Conservation (phyloP, 768 basidiomycete genomes). For the Lentinula detonsa region DNA sequence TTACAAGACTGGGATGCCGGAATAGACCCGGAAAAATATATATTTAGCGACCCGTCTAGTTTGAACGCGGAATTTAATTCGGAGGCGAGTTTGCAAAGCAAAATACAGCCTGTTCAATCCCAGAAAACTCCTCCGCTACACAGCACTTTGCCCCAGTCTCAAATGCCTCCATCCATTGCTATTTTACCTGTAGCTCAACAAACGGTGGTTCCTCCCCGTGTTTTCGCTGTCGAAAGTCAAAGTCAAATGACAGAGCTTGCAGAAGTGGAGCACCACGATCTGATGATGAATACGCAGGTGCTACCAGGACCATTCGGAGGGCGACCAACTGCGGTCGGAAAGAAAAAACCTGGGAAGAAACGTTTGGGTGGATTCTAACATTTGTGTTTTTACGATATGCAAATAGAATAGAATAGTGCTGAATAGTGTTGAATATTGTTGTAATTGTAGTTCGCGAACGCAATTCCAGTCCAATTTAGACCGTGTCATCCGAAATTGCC, state of each 20-base stretch:
- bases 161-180: not conserved
- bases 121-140: not conserved
- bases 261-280: conserved; percentile 28
- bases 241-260: conserved; percentile 4
- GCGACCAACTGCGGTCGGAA: conserved; percentile 28
- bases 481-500: not conserved
- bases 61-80: conserved; percentile 1
- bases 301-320: conserved; percentile 70
- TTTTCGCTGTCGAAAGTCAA: not conserved
- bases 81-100: not conserved
- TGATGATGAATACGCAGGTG: conserved; percentile 61
- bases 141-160: not conserved
- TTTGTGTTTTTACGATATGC: too few species aligned
- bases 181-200: not conserved
- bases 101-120: conserved; percentile 6
- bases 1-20: conserved; percentile 66
- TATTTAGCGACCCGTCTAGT: conserved; percentile 52
- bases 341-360: conserved; percentile 63
- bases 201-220: not conserved
- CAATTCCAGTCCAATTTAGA: not conserved
- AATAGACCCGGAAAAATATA: conserved; percentile 40
- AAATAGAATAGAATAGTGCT: not conserved
- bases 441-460: not conserved
- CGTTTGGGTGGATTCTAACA: conserved; percentile 60
- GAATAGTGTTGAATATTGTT: not conserved